Base-by-base conservation (phyloP, 2,329 filamentous ascomycete genomes). In the Epichloe uncinata region DNA sequence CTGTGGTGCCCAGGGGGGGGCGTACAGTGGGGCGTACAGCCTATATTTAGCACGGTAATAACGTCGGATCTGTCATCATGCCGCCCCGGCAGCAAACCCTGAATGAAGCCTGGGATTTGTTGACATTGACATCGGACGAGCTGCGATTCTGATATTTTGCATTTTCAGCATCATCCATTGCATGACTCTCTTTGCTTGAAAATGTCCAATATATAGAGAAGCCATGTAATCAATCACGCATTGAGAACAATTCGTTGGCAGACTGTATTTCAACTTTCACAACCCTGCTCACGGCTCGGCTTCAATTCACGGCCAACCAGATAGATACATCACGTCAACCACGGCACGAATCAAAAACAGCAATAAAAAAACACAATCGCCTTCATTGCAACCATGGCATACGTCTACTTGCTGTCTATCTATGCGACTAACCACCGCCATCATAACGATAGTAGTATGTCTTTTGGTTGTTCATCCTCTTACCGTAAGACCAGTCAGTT, bases 391-490 rank as follows among this genome's bases (percentile, higher is more conserved):
- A 37, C 34, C 48, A 34, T 48, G n/a, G 18, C 18, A 9, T 15
- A 18, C 37, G 22, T 51, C 16, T 51, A 37, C 48, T 42, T 16
- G 36, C 45, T 18, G 20, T 33, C 8, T 37, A 18, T 40, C 38
- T 48, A 20, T 30, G 30, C 35, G 18, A 57, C 61, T 66, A 72
- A 66, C 69, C 69, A 62, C 70, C 69, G 49, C 63, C 63, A 54
- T 67, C 61, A 56, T 70, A 72, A 48, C 66, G 73, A 68, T 76
- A 76, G 61, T 75, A 75, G 66, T 76, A 79, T 57, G 70, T 71
- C 63, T 78, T 76, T 65, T 94, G 87, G 72, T 77, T 77, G 69
- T 96, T 95, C 53, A 71, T 74, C 60, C 78, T 78, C 71, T 79
- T 84, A 61, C 91, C 83, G 60, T 88, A 76, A 34, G 78, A 77